Base-by-base conservation (phyloP, 169 alveolate species). In the Cystoisospora suis region DNA sequence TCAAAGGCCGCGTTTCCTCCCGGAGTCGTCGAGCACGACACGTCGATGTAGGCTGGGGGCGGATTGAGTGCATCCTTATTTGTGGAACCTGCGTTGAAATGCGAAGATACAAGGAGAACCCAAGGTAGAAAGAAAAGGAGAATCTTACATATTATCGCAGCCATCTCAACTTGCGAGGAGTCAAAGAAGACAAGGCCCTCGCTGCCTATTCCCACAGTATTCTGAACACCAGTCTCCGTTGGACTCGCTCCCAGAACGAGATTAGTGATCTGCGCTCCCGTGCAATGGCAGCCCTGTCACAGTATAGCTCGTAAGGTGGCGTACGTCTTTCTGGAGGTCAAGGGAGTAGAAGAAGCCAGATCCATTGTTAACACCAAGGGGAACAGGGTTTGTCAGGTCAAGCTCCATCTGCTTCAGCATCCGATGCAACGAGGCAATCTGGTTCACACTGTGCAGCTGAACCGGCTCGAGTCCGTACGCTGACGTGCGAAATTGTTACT, bases 1-100 rank as follows among this genome's bases (percentile, higher is more conserved):
- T 94, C 96, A 32, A 94, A 95, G n/a, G 94, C 92, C 40, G 87
- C 94, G 79, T 93, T 93, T 42, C 93, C 92, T 27, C 95, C 96
- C 23, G 91, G 87, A 20, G 95, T 81, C 32, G 96, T 95, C 58
- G 94, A 86, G 85, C 97, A 94, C 70, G 95, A 94, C 27, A 95
- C 92, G 77, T 96, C 96, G 0, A 91, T 86, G 53, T 93, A 85
- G 5, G 94, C 91, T 81, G 93, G 94, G 15, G 96, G 96, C 32
- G 96, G 95, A 49, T 91, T 91, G 80, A 94, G 88, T 36, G 94
- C 91, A 59, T 95, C 94, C 53, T 58, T 89, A 87, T 94, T 94
- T 20, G 94, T 93, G 36, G 96, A 94, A 77, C 95, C 95, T 92
- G 49, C 83, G 15, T 20, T 32, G 3, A 65, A 4, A 65, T n/a